phyloP scores from a whole-genome alignment of 495 filamentous ascomycete species.

The Neurospora pannonica region DNA sequence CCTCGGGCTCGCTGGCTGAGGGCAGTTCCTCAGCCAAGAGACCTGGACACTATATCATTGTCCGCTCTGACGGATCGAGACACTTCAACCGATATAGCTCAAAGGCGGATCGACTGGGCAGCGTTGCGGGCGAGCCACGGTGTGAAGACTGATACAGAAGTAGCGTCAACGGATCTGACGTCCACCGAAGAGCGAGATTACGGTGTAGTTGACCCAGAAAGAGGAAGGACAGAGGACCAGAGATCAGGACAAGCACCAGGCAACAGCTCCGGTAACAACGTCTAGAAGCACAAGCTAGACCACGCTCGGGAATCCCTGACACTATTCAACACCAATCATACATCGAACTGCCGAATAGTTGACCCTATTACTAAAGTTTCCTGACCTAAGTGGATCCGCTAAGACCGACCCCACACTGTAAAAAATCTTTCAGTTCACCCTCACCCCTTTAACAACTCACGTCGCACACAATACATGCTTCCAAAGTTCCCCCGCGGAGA shows the following conservation, averaged over 20 bases:
- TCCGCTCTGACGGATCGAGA: background rate
- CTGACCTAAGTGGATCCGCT: no score
- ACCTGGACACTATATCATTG: conserved; percentile 4
- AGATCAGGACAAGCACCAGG: background rate
- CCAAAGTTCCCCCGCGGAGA: no score
- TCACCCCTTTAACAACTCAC: no score
- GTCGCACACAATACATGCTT: no score
- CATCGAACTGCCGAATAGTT: background rate
- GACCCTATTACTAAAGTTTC: no score
- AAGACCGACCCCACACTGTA: no score
- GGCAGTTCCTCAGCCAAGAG: no score
- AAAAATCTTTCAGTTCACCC: no score
- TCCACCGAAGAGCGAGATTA: background rate
- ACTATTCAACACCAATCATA: background rate
- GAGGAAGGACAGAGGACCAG: background rate
- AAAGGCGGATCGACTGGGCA: background rate
- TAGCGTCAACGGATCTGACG: background rate
- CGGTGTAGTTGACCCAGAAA: background rate
- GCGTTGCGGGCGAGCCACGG: background rate
- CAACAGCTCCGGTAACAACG: background rate
- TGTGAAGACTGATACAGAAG: background rate
- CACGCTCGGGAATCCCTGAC: background rate
- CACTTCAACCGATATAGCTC: background rate
- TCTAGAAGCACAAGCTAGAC: background rate
- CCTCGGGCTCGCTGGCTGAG: no score